phyloP scores from a whole-genome alignment of 1,139 yeast species.

The Suzukiozyma palmioleophila region DNA sequence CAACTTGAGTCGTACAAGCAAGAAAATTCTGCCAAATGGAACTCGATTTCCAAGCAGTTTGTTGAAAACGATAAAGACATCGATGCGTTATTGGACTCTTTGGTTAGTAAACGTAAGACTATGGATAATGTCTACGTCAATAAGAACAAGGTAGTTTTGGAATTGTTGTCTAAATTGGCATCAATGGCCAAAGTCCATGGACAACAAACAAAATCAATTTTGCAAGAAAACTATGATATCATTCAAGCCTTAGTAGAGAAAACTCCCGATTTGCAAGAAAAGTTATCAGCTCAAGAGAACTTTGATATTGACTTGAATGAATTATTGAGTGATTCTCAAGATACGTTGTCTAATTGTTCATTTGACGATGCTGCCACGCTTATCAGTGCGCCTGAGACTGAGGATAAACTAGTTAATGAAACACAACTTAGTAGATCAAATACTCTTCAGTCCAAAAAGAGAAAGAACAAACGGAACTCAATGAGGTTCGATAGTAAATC shows the following conservation, averaged over 20 bases:
- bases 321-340: constrained; percentile 31
- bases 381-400: constrained; percentile 22
- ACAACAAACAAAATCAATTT: constrained; percentile 35
- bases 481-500: constrained; percentile 21
- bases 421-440: constrained; percentile 21
- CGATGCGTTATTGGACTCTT: constrained; percentile 39
- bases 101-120: constrained; percentile 36
- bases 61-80: constrained; percentile 44
- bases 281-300: constrained; percentile 24
- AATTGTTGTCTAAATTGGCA: constrained; percentile 42
- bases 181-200: constrained; percentile 47
- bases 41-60: constrained; percentile 25
- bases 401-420: constrained; percentile 8
- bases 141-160: constrained; percentile 44
- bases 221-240: constrained; percentile 30
- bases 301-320: constrained; percentile 32
- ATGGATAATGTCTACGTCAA: constrained; percentile 44
- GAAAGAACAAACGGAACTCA: constrained; percentile 31
- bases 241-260: constrained; percentile 27
- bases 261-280: constrained; percentile 35
- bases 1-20: constrained; percentile 35
- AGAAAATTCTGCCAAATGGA: constrained; percentile 28
- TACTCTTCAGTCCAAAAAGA: constrained; percentile 22
- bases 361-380: constrained; percentile 36
- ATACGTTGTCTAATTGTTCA: constrained; percentile 28